Base-by-base conservation (phyloP, 2,329 filamentous ascomycete species). In the Bipolaris gigantea region DNA sequence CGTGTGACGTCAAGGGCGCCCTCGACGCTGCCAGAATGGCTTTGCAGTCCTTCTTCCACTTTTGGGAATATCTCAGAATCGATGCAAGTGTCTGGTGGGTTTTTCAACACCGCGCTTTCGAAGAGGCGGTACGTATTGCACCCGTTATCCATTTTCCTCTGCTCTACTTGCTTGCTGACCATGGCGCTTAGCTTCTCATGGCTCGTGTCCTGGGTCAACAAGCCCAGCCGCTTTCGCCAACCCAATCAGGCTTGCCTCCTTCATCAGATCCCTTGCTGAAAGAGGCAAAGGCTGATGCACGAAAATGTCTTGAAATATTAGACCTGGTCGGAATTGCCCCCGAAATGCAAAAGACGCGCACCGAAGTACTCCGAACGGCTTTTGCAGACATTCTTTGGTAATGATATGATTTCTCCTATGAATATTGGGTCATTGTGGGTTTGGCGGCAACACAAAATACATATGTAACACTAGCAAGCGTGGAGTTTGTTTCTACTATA, bases 51-150 rank as follows among this genome's bases (percentile, higher is more conserved):
- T 93, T 92, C 69, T 92, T 92, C 71, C 80, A 91, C 53, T 80
- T 92, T 6, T 89, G 86, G 73, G 79, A 77, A 34, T 75, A 90
- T 11, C 85, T 92, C 57, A 84, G 87, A 61, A 78, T 79, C 15
- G 89, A 93, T 75, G 88, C 88, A 1, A 82, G 86, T 13, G 89
- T 92, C 0, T 92, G 89, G 89, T 93, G 89, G 89, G 88, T 90
- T 0, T 90, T 92, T 62, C 89, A 91, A 70, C 89, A 92, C 69
- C 79, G 89, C 1, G 89, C 89, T 0, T 92, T 92, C 67, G 80
- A 92, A 48, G 89, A 92, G 76, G 87, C 87, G 30, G 67, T 89
- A 84, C 73, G 89, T 89, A n/a, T 16, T 8, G 18, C 25, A 16
- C 32, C 36, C 39, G 8, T 18, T 36, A 9, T 43, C 23, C 15